Conservation (phyloP, 257 asterid genomes). For the Anisodus acutangulus region DNA sequence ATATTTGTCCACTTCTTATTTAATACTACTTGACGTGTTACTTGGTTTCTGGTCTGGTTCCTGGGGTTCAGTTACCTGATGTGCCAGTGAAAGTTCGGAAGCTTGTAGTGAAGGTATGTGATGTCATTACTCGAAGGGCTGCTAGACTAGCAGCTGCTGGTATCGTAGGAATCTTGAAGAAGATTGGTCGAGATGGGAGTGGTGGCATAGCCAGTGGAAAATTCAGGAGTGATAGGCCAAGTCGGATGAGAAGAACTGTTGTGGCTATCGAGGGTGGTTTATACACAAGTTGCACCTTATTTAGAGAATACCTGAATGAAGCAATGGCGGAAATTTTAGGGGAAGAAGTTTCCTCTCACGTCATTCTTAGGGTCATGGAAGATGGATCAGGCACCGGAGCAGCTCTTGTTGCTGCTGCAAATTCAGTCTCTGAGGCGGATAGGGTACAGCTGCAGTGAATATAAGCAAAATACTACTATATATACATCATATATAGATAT, state of each 20-base stretch:
- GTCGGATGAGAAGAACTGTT: constrained; percentile 63
- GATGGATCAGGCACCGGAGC: constrained; percentile 94
- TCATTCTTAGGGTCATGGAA: constrained; percentile 59
- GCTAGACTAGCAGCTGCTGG: constrained; percentile 94
- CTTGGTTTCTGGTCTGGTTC: constrained; percentile 21
- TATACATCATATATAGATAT: neutral
- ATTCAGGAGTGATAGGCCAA: constrained; percentile 41
- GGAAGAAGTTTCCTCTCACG: constrained; percentile 62
- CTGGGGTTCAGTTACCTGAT: constrained; percentile 54
- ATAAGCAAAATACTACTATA: constrained; percentile 32
- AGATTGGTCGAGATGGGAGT: constrained; percentile 84
- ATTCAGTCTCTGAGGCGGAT: constrained; percentile 51
- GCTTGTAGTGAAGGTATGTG: constrained; percentile 78
- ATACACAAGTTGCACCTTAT: constrained; percentile 65
- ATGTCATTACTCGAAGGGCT: constrained; percentile 77
- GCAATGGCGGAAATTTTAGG: constrained; percentile 73
- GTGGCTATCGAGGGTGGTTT: constrained; percentile 83
- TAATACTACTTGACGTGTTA: neutral
- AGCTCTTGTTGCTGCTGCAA: constrained; percentile 82
- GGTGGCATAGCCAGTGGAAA: constrained; percentile 55
- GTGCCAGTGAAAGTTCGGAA: constrained; percentile 69
- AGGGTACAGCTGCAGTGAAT: constrained; percentile 49
- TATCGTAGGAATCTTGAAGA: constrained; percentile 82
- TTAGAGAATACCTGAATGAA: constrained; percentile 75
- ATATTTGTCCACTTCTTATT: constrained; percentile 11